Conservation (phyloP, 352 stramenopile species). For the Globisporangium splendens region DNA sequence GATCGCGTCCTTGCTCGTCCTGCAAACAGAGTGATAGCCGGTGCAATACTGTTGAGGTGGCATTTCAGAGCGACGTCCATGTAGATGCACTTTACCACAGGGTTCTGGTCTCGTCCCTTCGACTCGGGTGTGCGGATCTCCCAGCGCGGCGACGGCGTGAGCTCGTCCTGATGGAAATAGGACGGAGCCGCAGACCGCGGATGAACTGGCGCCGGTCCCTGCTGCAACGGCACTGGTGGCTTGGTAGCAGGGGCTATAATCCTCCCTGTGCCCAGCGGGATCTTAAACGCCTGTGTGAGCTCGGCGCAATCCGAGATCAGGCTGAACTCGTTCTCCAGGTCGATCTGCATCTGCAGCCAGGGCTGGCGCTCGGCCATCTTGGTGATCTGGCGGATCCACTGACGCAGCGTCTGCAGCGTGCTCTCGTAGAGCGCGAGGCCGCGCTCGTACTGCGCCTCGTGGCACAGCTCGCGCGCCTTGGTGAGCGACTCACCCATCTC, state of each 20-base stretch:
- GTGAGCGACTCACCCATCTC: constrained; percentile 66
- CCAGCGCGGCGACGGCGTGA: constrained; percentile 33
- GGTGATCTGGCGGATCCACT: constrained; percentile 64
- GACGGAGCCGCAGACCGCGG: constrained; percentile 5
- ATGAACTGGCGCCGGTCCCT: constrained; percentile 12
- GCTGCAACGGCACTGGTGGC: background rate
- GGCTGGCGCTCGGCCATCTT: constrained; percentile 76
- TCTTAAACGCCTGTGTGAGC: constrained; percentile 63
- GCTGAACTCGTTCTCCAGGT: constrained; percentile 77
- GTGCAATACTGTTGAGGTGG: no score
- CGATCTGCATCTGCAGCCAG: constrained; percentile 84
- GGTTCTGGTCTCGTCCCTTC: constrained; percentile 16
- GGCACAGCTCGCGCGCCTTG: constrained; percentile 51
- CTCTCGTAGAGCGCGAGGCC: constrained; percentile 55
- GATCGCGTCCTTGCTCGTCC: constrained; percentile 36
- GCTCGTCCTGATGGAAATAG: constrained; percentile 17
- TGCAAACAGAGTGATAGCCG: background rate
- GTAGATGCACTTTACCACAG: constrained; percentile 1
- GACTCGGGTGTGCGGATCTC: constrained; percentile 48
- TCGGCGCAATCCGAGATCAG: constrained; percentile 78
- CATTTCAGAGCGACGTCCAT: background rate
- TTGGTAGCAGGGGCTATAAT: background rate
- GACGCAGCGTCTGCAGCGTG: constrained; percentile 50
- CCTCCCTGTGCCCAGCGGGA: constrained; percentile 27
- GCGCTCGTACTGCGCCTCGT: constrained; percentile 61